phyloP scores from a whole-genome alignment of 202 grass and related monocot genomes.

The Eragrostis tef region DNA sequence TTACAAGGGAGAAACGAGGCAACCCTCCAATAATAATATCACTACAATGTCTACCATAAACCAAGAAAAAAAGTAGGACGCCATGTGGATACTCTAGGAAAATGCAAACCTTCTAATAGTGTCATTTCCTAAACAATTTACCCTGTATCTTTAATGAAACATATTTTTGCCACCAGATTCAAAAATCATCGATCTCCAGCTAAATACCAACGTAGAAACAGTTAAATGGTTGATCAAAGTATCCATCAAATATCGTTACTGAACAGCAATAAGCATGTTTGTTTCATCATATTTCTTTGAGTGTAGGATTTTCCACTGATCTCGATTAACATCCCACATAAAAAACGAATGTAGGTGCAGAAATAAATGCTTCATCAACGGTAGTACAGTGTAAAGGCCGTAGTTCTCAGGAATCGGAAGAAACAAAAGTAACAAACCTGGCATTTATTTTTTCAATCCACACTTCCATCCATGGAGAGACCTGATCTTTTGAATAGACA shows the following conservation, averaged over 20 bases:
- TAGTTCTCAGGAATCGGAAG: slow-evolving; percentile 20
- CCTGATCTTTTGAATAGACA: slow-evolving; percentile 86
- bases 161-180: slow-evolving; percentile 22
- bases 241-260: slow-evolving; percentile 18
- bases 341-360: slow-evolving; percentile 37
- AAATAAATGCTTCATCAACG: slow-evolving; percentile 13
- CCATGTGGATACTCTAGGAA: slow-evolving; percentile 11
- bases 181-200: neutral
- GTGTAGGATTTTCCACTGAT: slow-evolving; percentile 12
- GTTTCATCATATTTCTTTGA: slow-evolving; percentile 33
- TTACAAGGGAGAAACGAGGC: slow-evolving; percentile 20
- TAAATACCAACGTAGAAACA: neutral
- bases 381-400: neutral
- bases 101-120: slow-evolving; percentile 11
- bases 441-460: slow-evolving; percentile 76
- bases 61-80: slow-evolving; percentile 6
- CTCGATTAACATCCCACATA: slow-evolving; percentile 18
- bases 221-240: slow-evolving; percentile 24
- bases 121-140: neutral
- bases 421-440: slow-evolving; percentile 61
- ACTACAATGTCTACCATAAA: slow-evolving; percentile 26
- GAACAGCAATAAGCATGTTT: slow-evolving; percentile 21
- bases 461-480: slow-evolving; percentile 94
- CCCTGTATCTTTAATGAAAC: slow-evolving; percentile 8
- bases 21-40: neutral